Evolutionary conservation across 768 basidiomycete species (phyloP), one percentile per base, ranked within the genome.

Genomic region (Filobasidium wieringae): DNA sequence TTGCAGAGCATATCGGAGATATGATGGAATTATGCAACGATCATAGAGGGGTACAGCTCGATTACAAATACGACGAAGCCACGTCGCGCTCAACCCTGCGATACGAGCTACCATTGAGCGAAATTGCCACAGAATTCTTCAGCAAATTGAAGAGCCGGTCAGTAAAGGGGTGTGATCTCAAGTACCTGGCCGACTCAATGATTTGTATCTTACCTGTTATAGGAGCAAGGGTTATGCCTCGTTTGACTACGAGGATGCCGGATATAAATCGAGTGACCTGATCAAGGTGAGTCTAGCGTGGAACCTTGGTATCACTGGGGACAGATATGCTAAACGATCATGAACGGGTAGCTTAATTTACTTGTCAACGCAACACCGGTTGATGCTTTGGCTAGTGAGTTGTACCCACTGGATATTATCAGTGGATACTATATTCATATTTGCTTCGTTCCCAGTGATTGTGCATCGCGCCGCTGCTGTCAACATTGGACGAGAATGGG

Each of bases 41-140:
- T 4, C 88, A 87, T 68, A 82, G 95, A 47, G 93, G 84, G 1
- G 82, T 85, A 55, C 82, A 88, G 47, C 73, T 93, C 53, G 85
- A 91, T 36, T 85, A 92, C 74, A 80, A 80, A 31, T 89, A 92
- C 68, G 78, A 96, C 19, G 89, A 93, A 53, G 72, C 63, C 1
- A 63, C 72, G 0, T 66, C 67, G 7, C 82, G 89, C 26, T 80
- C 87, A 36, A 86, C 93, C 53, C 74, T 97, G 62, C 85, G 82
- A 12, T 92, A 88, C 66, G 80, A 77, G 1, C 69, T 97, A n/a
- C 93, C 93, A 22, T 76, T 97, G 62, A 85, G 84, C 67, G 89
- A 93, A 73, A 87, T 97, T 55, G 89, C 97, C 2, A 88, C 87
- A 1, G 83, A 90, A 73, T 97, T 99, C 72, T 97, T 95, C 71